phyloP scores from a whole-genome alignment of 2,329 filamentous ascomycete species.

The Colletotrichum sp. region DNA sequence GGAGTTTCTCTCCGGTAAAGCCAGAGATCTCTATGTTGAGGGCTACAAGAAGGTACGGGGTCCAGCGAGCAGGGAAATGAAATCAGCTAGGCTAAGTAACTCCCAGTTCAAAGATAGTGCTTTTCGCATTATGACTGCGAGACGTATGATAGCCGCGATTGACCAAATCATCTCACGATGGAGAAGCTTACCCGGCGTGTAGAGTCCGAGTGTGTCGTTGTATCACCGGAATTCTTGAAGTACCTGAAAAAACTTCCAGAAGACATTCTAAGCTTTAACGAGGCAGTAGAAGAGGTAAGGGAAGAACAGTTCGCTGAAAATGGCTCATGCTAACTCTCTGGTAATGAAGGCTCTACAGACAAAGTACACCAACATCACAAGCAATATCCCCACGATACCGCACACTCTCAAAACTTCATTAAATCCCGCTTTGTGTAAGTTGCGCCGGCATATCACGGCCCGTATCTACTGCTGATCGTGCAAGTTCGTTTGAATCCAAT shows the following conservation, averaged over 20 bases:
- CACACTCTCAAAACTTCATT: neutral
- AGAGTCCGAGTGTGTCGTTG: constrained; percentile 22
- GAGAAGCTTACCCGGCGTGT: neutral
- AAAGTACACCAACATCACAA: constrained; percentile 51
- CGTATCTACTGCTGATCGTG: neutral
- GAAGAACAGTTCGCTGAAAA: accelerated
- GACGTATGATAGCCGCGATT: constrained; percentile 8
- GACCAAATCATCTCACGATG: neutral
- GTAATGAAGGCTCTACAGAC: constrained; percentile 47
- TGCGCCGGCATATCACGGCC: accelerated
- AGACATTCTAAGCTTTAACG: constrained; percentile 30
- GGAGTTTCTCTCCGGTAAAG: neutral
- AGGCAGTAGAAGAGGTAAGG: constrained; percentile 27
- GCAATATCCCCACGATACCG: neutral
- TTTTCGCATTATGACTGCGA: constrained; percentile 30
- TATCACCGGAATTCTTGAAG: constrained; percentile 30
- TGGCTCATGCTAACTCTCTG: neutral
- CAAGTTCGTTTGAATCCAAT: constrained; percentile 37
- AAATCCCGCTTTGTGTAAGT: neutral
- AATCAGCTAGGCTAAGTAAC: accelerated
- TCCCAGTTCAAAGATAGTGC: constrained; percentile 31
- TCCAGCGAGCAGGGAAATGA: neutral
- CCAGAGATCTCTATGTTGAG: neutral
- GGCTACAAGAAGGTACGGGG: neutral
- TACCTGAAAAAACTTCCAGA: constrained; percentile 34